Evolutionary conservation across 2,329 filamentous ascomycete species (phyloP).

Genomic region (Malbranchea zuffiana): DNA sequence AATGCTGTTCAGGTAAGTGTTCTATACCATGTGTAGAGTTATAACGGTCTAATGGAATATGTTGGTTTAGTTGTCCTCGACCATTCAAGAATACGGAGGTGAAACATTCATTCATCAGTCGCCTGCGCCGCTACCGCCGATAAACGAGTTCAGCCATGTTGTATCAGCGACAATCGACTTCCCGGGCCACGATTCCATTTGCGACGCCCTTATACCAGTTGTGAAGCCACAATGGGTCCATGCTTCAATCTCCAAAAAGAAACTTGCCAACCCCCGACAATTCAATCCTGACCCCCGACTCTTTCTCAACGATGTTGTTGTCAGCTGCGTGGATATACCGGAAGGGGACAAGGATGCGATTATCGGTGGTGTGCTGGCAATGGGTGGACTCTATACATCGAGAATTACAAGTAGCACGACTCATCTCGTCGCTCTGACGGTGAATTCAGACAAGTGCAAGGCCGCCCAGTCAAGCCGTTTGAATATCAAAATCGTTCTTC

Average conservation of each 20-base stretch:
- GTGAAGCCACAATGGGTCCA: constrained; percentile 74
- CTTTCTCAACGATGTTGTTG: constrained; percentile 74
- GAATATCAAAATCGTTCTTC: constrained; percentile 72
- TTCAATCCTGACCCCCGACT: constrained; percentile 84
- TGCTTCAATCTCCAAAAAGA: constrained; percentile 56
- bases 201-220: constrained; percentile 70
- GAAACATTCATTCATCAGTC: constrained; percentile 35
- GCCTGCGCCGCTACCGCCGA: constrained; percentile 26
- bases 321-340: constrained; percentile 77
- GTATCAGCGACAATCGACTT: constrained; percentile 79
- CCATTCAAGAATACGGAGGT: constrained; percentile 41
- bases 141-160: constrained; percentile 50
- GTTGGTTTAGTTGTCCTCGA: constrained; percentile 20
- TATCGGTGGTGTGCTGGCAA: constrained; percentile 73
- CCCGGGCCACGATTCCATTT: constrained; percentile 65
- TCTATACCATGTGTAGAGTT: constrained; percentile 26
- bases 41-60: constrained; percentile 33
- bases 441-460: constrained; percentile 61
- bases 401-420: constrained; percentile 65
- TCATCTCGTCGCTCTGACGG: constrained; percentile 73
- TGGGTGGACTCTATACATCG: constrained; percentile 72
- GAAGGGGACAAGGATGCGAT: constrained; percentile 84
- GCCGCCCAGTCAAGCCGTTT: constrained; percentile 35
- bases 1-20: constrained; percentile 32
- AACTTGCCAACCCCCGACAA: constrained; percentile 65